Conservation (phyloP, 768 basidiomycete species). For the Lenzites betulinus region DNA sequence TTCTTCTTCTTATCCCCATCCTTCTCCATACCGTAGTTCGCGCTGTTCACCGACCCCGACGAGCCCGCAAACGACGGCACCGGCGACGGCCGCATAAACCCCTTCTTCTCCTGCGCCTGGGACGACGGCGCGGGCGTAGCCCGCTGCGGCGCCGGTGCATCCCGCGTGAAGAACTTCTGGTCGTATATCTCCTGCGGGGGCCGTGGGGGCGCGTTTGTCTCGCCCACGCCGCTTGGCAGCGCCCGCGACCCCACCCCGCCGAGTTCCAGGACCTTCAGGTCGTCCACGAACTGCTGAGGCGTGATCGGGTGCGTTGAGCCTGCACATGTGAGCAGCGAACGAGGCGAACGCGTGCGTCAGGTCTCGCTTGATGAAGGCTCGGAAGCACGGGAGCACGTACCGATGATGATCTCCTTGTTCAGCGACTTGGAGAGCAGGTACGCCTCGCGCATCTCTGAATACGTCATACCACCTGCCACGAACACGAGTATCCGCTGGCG, state of each 20-base stretch:
- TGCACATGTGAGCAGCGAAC: conserved; percentile 32
- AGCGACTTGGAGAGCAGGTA: conserved; percentile 75
- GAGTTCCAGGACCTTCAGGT: conserved; percentile 84
- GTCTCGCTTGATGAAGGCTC: neutral
- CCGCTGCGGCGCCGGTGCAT: conserved; percentile 56
- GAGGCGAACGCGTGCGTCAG: neutral
- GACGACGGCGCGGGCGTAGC: conserved; percentile 40
- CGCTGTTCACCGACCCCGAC: conserved; percentile 34
- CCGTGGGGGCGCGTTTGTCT: conserved; percentile 45
- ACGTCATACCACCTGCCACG: conserved; percentile 93
- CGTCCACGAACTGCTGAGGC: conserved; percentile 82
- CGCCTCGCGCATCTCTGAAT: conserved; percentile 89
- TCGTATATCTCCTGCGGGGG: conserved; percentile 80
- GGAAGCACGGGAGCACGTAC: conserved; percentile 44
- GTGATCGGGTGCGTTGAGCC: conserved; percentile 90
- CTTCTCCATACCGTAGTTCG: conserved; percentile 16
- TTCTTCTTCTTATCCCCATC: conserved; percentile 75
- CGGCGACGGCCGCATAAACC: conserved; percentile 37
- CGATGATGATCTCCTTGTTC: conserved; percentile 90
- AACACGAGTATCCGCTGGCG: conserved; percentile 86
- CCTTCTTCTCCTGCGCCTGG: conserved; percentile 30
- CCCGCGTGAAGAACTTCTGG: conserved; percentile 70
- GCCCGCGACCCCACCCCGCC: conserved; percentile 82
- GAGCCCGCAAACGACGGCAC: conserved; percentile 56
- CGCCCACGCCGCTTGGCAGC: conserved; percentile 67